Base-by-base conservation (phyloP, 2,329 filamentous ascomycete genomes). In the Plenodomus tracheiphilus region DNA sequence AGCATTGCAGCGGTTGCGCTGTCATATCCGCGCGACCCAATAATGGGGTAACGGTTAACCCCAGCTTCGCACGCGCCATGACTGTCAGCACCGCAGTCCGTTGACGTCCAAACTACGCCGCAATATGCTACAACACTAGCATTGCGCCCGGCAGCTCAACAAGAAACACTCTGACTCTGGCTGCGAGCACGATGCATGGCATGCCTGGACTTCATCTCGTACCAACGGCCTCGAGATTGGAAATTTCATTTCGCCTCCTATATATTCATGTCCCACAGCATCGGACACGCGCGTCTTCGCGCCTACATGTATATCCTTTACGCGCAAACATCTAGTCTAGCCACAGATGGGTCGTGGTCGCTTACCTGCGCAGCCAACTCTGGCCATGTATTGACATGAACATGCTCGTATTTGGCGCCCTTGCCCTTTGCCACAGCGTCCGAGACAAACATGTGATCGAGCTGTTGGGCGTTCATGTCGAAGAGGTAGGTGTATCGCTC, bases 401-500 rank as follows among this genome's bases (percentile, higher is more conserved):
- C 64, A 69, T 90, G 86, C 76, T 89, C 83, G 56, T 83, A 83
- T 60, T 75, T 69, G 15, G 77, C 71, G 3, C 69, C 65, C 18
- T 49, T 40, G 20, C 53, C 51, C 20, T 56, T 64, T 20, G 72
- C 74, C 49, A 87, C 62, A 41, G 75, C 75, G 20, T 78, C 74
- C 64, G 83, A 87, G 47, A 88, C 79, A 58, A 81, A 88, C 72
- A 87, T 83, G 73, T 89, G 86, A 69, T 89, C 87, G 16, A 90
- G 75, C 63, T 85, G 79, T 74, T 89, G 83, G 49, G 81, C 80
- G 71, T 87, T 88, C 79, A 81, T 82, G 56, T 87, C 86, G 53
- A 81, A 89, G 1, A 86, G 72, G 67, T 89, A 89, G 1, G 85
- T 87, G 69, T 90, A 90, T 9, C 86, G 75, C 75, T 90, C 87